Conservation (phyloP, 2,329 filamentous ascomycete genomes). For the Teratosphaeriaceae sp. region DNA sequence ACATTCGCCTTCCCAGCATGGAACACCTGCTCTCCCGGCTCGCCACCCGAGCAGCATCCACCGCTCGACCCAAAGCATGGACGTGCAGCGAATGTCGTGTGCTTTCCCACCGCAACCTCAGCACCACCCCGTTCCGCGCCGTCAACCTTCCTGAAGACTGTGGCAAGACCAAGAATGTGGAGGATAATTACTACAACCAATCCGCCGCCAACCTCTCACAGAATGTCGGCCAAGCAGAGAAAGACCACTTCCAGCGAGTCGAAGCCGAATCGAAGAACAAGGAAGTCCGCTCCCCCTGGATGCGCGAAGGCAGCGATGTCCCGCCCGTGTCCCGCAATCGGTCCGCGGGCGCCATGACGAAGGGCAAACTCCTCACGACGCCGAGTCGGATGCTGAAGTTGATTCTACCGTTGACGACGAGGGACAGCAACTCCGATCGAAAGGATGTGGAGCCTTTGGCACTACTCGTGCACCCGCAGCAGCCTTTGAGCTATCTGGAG, state of each 20-base stretch:
- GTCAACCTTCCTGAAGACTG: conserved; percentile 6
- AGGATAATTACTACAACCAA: conserved; percentile 26
- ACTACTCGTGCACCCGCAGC: conserved; percentile 79
- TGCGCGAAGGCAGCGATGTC: conserved; percentile 53
- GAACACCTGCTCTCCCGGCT: conserved; percentile 23
- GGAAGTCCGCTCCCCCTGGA: conserved; percentile 60
- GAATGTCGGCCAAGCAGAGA: conserved; percentile 39
- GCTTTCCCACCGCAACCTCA: conserved; percentile 4
- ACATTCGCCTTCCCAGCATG: conserved; percentile 12
- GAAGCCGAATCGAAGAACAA: conserved; percentile 46
- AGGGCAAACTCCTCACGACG: conserved; percentile 72
- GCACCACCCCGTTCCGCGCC: neutral
- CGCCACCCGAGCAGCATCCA: conserved; percentile 20
- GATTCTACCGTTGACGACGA: conserved; percentile 64
- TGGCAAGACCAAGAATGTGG: conserved; percentile 2
- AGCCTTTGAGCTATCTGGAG: conserved; percentile 85
- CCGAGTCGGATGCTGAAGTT: conserved; percentile 75
- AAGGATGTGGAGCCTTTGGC: conserved; percentile 78
- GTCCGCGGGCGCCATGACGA: conserved; percentile 55
- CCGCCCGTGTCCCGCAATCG: conserved; percentile 49
- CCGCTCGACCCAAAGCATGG: conserved; percentile 6
- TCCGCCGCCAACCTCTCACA: conserved; percentile 36
- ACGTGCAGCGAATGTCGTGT: conserved; percentile 12
- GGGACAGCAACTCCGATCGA: conserved; percentile 52
- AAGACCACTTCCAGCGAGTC: conserved; percentile 37